Evolutionary conservation across 768 basidiomycete species (phyloP).

Genomic region (Sistotremastrum suecicum): DNA sequence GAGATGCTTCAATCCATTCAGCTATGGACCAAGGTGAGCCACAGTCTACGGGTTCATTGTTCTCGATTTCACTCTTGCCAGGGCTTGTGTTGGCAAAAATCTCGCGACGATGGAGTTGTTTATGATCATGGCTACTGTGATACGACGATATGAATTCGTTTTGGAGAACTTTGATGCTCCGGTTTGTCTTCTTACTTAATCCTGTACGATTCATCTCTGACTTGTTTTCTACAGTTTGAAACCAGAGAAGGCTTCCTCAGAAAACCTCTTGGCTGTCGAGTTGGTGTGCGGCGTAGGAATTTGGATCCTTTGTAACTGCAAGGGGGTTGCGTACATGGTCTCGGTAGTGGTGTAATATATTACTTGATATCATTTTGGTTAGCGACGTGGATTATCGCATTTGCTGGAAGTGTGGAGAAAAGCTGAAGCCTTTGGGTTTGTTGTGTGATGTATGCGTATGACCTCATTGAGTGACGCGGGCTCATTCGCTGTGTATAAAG

Average conservation of each 20-base stretch:
- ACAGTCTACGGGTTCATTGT: neutral
- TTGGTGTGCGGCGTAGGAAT: constrained; percentile 59
- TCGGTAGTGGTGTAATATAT: neutral
- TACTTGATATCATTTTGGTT: neutral
- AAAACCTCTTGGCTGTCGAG: constrained; percentile 60
- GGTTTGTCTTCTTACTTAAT: constrained; percentile 23
- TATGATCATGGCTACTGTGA: constrained; percentile 68
- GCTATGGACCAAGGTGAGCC: constrained; percentile 59
- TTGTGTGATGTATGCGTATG: too few relatives aligned
- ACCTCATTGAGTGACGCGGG: too few relatives aligned
- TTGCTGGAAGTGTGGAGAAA: too few relatives aligned
- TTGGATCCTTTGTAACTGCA: constrained; percentile 1
- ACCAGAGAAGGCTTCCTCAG: constrained; percentile 80
- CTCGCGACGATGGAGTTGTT: constrained; percentile 66
- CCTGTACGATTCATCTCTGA: constrained; percentile 7
- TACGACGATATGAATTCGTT: constrained; percentile 63
- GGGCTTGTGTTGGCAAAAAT: constrained; percentile 77
- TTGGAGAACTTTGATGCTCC: constrained; percentile 42
- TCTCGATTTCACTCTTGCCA: constrained; percentile 13
- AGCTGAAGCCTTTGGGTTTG: too few relatives aligned
- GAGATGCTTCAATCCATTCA: constrained; percentile 76
- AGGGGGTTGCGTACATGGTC: neutral
- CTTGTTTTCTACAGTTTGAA: constrained; percentile 31
- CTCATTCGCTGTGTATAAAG: too few relatives aligned
- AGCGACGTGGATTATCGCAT: neutral